phyloP scores from a whole-genome alignment of 768 basidiomycete genomes.

The Trametes cinnabarina region DNA sequence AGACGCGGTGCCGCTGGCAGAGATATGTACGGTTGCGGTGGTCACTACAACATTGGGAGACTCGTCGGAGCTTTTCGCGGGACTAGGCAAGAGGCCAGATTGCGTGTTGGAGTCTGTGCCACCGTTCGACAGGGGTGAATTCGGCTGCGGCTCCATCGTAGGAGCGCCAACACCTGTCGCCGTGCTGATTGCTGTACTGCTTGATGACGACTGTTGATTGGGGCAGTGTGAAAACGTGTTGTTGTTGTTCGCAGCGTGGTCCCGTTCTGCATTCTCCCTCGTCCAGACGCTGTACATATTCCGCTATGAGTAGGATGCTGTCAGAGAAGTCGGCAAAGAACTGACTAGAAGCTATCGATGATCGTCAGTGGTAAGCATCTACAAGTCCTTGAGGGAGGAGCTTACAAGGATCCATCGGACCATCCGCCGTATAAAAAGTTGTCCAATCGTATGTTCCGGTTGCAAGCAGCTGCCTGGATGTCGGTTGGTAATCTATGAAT shows the following conservation, averaged over 20 bases:
- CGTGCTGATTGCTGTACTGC: background rate
- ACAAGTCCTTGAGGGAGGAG: background rate
- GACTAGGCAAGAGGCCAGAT: too few relatives aligned
- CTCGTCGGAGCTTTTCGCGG: too few relatives aligned
- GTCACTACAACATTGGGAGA: too few relatives aligned
- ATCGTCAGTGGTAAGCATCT: background rate
- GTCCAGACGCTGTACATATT: conserved; percentile 21
- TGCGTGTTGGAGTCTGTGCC: too few relatives aligned
- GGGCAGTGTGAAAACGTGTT: conserved; percentile 32
- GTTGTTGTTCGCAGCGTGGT: conserved; percentile 24
- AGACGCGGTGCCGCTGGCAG: too few relatives aligned
- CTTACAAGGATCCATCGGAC: conserved; percentile 13
- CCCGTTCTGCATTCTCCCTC: conserved; percentile 15
- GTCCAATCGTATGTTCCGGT: conserved; percentile 16
- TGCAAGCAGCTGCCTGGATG: conserved; percentile 17
- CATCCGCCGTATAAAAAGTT: conserved; percentile 14
- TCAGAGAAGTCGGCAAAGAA: background rate
- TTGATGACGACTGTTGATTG: conserved; percentile 1
- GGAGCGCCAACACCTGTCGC: too few relatives aligned
- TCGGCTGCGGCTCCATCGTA: too few relatives aligned
- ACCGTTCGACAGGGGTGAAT: too few relatives aligned
- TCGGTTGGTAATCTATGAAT: conserved; percentile 9
- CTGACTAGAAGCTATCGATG: conserved; percentile 18
- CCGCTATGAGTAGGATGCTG: background rate
- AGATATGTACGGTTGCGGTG: too few relatives aligned